These are phyloP conservation scores for Xylariaceae sp. DNA, from an alignment of 2,329 filamentous ascomycete species.

Conservation along the genomic window DNA sequence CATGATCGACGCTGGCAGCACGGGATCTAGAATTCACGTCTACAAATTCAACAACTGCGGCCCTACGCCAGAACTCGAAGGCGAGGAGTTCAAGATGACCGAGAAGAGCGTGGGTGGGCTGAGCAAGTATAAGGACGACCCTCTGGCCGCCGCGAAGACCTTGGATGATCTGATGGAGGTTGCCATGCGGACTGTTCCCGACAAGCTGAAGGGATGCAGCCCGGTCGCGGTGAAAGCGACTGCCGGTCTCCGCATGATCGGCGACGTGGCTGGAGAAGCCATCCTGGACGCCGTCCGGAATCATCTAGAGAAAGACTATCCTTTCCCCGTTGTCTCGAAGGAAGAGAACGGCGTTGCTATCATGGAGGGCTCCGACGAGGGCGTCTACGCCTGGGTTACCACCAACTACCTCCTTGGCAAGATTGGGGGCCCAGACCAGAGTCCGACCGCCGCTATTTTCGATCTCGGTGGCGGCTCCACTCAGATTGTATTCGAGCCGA, in stretches of 20 bases:
- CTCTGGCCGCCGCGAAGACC: slow-evolving; percentile 80
- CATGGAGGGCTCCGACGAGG: slow-evolving; percentile 96
- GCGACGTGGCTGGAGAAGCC: slow-evolving; percentile 68
- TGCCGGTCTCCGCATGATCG: slow-evolving; percentile 83
- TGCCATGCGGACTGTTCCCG: slow-evolving; percentile 76
- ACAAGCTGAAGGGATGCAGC: slow-evolving; percentile 83
- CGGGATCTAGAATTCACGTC: slow-evolving; percentile 94
- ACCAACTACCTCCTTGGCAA: slow-evolving; percentile 98
- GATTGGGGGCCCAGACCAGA: slow-evolving; percentile 87
- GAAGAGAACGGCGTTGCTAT: slow-evolving; percentile 86
- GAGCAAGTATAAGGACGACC: slow-evolving; percentile 80
- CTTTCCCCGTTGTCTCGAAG: slow-evolving; percentile 85
- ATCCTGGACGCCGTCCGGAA: slow-evolving; percentile 80
- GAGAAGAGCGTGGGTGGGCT: slow-evolving; percentile 76
- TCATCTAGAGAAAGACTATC: slow-evolving; percentile 80
- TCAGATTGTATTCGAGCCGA: slow-evolving; percentile 97
- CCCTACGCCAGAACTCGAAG: slow-evolving; percentile 85
- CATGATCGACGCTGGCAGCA: slow-evolving; percentile 98
- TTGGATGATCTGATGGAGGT: slow-evolving; percentile 82
- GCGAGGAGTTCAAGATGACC: slow-evolving; percentile 90
- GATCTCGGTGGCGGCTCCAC: slow-evolving; percentile 95
- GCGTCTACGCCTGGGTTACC: slow-evolving; percentile 98
- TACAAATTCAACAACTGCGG: slow-evolving; percentile 99
- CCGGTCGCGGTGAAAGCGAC: slow-evolving; percentile 98
- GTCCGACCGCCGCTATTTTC: slow-evolving; percentile 86